These are phyloP conservation scores for Phytophthora pistaciae DNA, from an alignment of 352 stramenopile genomes.

Conservation along the genomic window DNA sequence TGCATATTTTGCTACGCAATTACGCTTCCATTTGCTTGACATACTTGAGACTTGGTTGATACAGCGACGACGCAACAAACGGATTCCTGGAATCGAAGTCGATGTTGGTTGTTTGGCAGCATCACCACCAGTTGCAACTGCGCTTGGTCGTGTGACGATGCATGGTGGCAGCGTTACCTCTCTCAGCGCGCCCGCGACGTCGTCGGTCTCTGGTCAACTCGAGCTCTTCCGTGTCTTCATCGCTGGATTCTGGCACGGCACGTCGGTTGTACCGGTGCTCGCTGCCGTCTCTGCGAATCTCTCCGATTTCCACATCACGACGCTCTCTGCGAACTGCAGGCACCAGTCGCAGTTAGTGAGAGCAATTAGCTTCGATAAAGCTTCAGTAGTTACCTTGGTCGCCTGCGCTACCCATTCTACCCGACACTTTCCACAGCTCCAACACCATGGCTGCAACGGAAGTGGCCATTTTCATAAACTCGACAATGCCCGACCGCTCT, in stretches of 20 bases:
- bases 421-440: neutral
- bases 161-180: neutral
- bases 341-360: neutral
- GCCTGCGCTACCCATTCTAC: neutral
- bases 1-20: neutral
- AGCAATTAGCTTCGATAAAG: neutral
- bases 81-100: neutral
- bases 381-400: neutral
- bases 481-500: neutral
- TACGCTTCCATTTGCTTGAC: neutral
- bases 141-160: neutral
- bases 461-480: constrained; percentile 4
- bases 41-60: neutral
- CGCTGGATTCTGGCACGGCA: neutral
- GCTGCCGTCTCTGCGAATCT: neutral
- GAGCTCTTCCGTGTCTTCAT: constrained; percentile 4
- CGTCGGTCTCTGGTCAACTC: neutral
- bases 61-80: neutral
- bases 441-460: neutral
- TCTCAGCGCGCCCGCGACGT: neutral
- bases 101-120: neutral
- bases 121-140: neutral
- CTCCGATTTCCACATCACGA: neutral
- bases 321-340: neutral
- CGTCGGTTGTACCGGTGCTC: neutral